Conservation (phyloP, 148 eudicot species). For the Vaccinium corymbosum region DNA sequence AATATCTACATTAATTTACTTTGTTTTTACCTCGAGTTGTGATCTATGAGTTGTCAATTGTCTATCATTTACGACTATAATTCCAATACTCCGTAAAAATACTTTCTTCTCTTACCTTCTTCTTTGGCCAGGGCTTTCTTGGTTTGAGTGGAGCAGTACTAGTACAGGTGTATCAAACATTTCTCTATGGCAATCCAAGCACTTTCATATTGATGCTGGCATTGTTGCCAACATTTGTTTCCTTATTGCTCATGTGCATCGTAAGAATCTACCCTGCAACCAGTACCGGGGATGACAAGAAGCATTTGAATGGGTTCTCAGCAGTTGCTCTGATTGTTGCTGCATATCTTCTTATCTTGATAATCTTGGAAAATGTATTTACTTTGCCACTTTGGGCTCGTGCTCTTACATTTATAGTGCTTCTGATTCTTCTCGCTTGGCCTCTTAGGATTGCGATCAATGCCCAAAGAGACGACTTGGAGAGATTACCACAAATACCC, state of each 20-base stretch:
- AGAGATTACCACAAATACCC: constrained; percentile 16
- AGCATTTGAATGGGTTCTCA: constrained; percentile 63
- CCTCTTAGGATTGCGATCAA: constrained; percentile 49
- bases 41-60: neutral
- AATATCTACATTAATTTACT: neutral
- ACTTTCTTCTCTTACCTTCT: neutral
- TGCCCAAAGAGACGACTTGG: constrained; percentile 43
- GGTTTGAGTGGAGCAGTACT: constrained; percentile 91
- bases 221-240: constrained; percentile 48
- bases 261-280: constrained; percentile 42
- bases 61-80: neutral
- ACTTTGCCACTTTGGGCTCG: constrained; percentile 50
- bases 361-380: constrained; percentile 55
- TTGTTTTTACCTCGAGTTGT: neutral
- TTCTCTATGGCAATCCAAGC: constrained; percentile 53
- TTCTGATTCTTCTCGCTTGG: constrained; percentile 50
- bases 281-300: constrained; percentile 45
- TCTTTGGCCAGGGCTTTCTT: constrained; percentile 65
- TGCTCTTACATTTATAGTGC: constrained; percentile 32
- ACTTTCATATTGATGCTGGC: constrained; percentile 78
- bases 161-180: constrained; percentile 65
- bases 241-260: constrained; percentile 59
- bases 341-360: constrained; percentile 60
- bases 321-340: constrained; percentile 55
- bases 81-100: neutral